Percentiles rank a stretch among this genome's conserved stretches.
These are phyloP conservation scores for Neofusicoccum ribis DNA, from an alignment of 2,329 filamentous ascomycete species.

Conservation along the genomic window DNA sequence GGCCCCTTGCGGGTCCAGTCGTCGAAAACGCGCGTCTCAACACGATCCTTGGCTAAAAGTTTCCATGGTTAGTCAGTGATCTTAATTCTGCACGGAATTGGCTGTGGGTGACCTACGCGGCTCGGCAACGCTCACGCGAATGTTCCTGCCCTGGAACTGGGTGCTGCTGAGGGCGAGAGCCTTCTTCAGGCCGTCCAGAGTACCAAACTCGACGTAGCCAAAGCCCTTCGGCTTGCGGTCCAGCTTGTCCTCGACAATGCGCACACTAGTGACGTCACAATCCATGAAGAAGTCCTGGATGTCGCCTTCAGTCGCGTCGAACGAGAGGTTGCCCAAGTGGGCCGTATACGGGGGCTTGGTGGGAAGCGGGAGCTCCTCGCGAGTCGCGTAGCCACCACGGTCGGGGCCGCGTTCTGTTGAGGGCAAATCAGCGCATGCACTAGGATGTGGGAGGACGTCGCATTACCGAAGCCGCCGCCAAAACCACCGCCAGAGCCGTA, in stretches of 20 bases:
- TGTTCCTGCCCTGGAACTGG: constrained; percentile 82
- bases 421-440: constrained; percentile 22
- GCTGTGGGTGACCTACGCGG: constrained; percentile 74
- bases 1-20: constrained; percentile 95
- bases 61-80: constrained; percentile 37
- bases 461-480: constrained; percentile 25
- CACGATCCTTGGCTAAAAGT: constrained; percentile 76
- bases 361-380: constrained; percentile 82
- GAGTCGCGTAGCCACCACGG: constrained; percentile 53
- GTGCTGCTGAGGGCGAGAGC: constrained; percentile 80
- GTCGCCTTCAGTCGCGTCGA: constrained; percentile 82
- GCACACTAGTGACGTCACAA: constrained; percentile 85
- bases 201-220: constrained; percentile 92
- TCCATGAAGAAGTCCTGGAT: constrained; percentile 82
- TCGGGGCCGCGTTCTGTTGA: constrained; percentile 21
- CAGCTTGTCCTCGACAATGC: constrained; percentile 95
- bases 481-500: constrained; percentile 44
- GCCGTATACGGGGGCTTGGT: constrained; percentile 93
- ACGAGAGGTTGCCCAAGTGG: constrained; percentile 94
- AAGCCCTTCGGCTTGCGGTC: constrained; percentile 95
- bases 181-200: constrained; percentile 85
- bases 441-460: not conserved
- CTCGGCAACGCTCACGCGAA: constrained; percentile 94
- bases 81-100: not conserved
- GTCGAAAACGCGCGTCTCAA: constrained; percentile 76